Base-by-base conservation (phyloP, 2,329 filamentous ascomycete species). In the Fusarium illudens region DNA sequence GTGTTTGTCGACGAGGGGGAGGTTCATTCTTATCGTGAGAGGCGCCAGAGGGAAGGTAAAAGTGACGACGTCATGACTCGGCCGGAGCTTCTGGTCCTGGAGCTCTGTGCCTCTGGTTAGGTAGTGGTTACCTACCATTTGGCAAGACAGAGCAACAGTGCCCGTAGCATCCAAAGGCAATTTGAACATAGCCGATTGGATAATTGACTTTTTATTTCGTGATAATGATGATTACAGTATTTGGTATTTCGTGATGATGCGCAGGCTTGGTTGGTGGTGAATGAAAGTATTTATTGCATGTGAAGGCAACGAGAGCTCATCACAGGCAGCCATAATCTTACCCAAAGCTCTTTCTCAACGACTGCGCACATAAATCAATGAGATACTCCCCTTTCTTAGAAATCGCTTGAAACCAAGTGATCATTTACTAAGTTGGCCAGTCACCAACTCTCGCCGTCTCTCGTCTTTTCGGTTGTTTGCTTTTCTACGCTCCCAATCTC, bases 51-150 rank as follows among this genome's bases (percentile, higher is more conserved):
- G 50, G 19, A 50, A 36, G 46, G 20, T 20, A 56, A 58, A 48
- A 46, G 19, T 50, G 30, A 71, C 65, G 68, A 71, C 68, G 68
- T 71, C 68, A 71, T 71, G 61, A 64, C 58, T 70, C 32, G 8
- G 46, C 46, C 62, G 68, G 68, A 71, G 65, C 58, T 69, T 69
- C 49, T 57, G n/a, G 39, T 65, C 67, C 67, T 39, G 27, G 20
- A 29, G 15, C 25, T n/a, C n/a, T 42, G 9, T 25, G 15, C 37
- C 37, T 42, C 9, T 20, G 25, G 25, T 27, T 8, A 27, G 25
- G 25, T 27, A n/a, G n/a, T n/a, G n/a, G n/a, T n/a, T n/a, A 27
- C 25, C 25, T 27, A 3, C 37, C 5, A 42, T n/a, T 44, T 44
- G 22, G 39, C 20, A 25, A 12, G 6, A 15, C 20, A 44, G 15